phyloP scores from a whole-genome alignment of 495 filamentous ascomycete genomes.

The Penicillium alfredii region DNA sequence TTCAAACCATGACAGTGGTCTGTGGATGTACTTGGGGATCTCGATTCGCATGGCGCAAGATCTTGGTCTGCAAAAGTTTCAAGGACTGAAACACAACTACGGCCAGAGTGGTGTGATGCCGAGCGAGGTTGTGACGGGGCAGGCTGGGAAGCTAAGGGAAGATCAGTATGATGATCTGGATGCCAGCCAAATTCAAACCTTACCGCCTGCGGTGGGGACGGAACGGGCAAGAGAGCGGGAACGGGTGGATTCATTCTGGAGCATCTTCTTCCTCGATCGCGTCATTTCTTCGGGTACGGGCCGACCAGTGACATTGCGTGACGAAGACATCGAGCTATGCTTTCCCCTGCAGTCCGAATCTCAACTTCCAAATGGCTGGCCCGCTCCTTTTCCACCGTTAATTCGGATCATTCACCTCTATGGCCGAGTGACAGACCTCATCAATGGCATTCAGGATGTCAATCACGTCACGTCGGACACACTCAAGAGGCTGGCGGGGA shows the following conservation, averaged over 20 bases:
- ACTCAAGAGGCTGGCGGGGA: slow-evolving; percentile 56
- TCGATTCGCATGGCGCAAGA: slow-evolving; percentile 84
- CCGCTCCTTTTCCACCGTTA: slow-evolving; percentile 68
- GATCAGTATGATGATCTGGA: slow-evolving; percentile 41
- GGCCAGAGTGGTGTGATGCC: slow-evolving; percentile 50
- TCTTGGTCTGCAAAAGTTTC: slow-evolving; percentile 71
- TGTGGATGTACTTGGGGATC: slow-evolving; percentile 87
- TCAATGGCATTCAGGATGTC: slow-evolving; percentile 74
- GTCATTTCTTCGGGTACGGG: slow-evolving; percentile 82
- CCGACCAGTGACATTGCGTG: slow-evolving; percentile 68
- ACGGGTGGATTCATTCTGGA: slow-evolving; percentile 77
- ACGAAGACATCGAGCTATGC: slow-evolving; percentile 72
- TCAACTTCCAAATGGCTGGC: slow-evolving; percentile 54
- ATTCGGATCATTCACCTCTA: slow-evolving; percentile 81
- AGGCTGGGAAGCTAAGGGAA: slow-evolving; percentile 36
- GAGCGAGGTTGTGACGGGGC: slow-evolving; percentile 44
- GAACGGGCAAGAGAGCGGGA: slow-evolving; percentile 60
- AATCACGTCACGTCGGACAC: slow-evolving; percentile 70
- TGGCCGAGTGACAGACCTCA: slow-evolving; percentile 70
- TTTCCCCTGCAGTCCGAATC: slow-evolving; percentile 62
- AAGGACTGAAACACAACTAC: slow-evolving; percentile 63
- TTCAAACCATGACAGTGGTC: slow-evolving; percentile 74
- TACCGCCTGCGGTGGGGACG: slow-evolving; percentile 22
- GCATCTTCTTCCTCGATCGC: slow-evolving; percentile 77
- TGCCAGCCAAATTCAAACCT: slow-evolving; percentile 16